phyloP scores from a whole-genome alignment of 2,329 filamentous ascomycete genomes.

The Fusarium abutilonis region DNA sequence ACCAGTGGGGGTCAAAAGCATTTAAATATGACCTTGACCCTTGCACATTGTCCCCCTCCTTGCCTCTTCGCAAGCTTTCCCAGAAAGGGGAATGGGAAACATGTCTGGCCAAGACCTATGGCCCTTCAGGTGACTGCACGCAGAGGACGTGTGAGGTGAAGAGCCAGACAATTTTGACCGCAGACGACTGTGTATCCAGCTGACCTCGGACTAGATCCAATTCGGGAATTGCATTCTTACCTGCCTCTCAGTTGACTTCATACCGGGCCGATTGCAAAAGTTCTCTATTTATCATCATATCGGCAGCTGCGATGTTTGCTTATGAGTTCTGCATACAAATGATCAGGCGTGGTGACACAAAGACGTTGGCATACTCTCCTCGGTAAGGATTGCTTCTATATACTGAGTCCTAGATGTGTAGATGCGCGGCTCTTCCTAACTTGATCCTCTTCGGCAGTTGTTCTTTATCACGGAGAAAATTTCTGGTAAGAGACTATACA shows the following conservation, averaged over 20 bases:
- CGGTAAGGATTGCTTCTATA: slow-evolving; percentile 1
- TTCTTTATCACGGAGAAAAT: not conserved
- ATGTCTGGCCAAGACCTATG: not conserved
- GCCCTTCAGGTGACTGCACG: not conserved
- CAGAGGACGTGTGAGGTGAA: not conserved
- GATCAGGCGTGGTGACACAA: slow-evolving; percentile 3
- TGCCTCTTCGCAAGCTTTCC: slow-evolving; percentile 26
- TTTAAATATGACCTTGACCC: slow-evolving; percentile 38
- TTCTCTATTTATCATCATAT: not conserved
- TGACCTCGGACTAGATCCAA: not conserved
- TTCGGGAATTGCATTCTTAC: not conserved
- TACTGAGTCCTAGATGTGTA: not conserved
- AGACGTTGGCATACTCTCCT: not conserved
- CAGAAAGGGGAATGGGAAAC: not conserved
- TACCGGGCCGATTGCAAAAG: slow-evolving; percentile 11
- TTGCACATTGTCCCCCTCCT: slow-evolving; percentile 26
- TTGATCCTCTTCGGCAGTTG: not conserved
- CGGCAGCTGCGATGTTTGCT: not conserved
- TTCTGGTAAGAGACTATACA: too few species aligned
- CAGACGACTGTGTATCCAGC: slow-evolving; percentile 18
- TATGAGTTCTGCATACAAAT: not conserved
- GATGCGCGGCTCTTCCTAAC: not conserved
- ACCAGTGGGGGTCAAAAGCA: slow-evolving; percentile 8
- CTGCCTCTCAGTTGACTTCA: not conserved
- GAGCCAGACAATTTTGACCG: slow-evolving; percentile 18